Evolutionary conservation across 306 rosid species (phyloP), one percentile per base, ranked within the genome.

Genomic region (Medicago ruthenica): DNA sequence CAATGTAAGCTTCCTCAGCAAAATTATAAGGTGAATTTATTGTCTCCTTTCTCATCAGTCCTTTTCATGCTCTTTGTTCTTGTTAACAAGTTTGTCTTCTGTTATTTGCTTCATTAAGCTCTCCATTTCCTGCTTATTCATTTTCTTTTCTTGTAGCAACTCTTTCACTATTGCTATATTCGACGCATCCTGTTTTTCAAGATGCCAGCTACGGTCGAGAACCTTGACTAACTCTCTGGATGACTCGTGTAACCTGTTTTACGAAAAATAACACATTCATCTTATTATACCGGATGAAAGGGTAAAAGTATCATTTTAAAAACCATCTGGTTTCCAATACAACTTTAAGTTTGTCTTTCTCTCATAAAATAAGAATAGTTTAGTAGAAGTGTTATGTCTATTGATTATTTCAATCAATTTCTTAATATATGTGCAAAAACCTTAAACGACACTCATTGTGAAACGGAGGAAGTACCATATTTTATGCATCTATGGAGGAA

Each of bases 111-210:
- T 80, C 77, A 81, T 67, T 71, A 86, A 76, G 72, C 71, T 76
- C 42, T 80, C 85, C 84, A 88, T 55, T 81, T 77, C 85, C 50
- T 67, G 83, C 85, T 81, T 84, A 67, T 77, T 85, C n/a, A 67
- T 73, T 13, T 80, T 79, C 31, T 91, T 89, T 78, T 87, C 85
- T 63, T 50, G 76, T 39, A 69, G 65, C 74, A 91, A 78, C 76
- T 87, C 84, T 55, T 79, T 85, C 39, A 76, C 87, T 54, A 75
- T 34, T 37, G 86, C 77, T 6, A 67, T 60, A 71, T 79, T 87
- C 3, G 91, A 84, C 16, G 81, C 78, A 40, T 89, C 81, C n/a
- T 86, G 92, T 59, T 89, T 89, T 83, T 87, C 92, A 27, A 86
- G 88, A 74, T 79, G 65, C 87, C 85, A 76, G 67, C 89, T 86